These are phyloP conservation scores for Sphagnum contortum DNA, from an alignment of 225 moss, liverwort and hornwort genomes.

Conservation along the genomic window DNA sequence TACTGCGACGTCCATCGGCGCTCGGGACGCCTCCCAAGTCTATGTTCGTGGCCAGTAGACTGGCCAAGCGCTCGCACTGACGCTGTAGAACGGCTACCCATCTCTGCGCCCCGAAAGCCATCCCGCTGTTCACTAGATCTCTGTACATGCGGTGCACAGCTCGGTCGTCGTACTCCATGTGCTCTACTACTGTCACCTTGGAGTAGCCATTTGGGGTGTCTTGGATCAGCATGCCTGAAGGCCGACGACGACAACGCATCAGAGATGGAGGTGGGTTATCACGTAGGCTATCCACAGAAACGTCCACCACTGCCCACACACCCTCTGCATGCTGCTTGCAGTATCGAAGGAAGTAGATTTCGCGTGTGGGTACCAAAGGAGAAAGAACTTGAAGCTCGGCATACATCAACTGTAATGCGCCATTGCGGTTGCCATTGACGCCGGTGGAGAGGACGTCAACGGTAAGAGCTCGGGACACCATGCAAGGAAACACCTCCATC, in stretches of 20 bases:
- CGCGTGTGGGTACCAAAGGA: constrained; percentile 27
- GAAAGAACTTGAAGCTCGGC: constrained; percentile 30
- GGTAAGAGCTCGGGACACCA: constrained; percentile 33
- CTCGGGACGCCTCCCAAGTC: constrained; percentile 43
- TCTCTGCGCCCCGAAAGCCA: constrained; percentile 38
- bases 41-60: constrained; percentile 19
- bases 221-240: constrained; percentile 41
- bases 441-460: constrained; percentile 34
- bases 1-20: constrained; percentile 16
- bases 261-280: constrained; percentile 41
- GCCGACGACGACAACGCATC: constrained; percentile 40
- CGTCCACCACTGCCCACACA: constrained; percentile 45
- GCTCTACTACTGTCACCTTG: constrained; percentile 29
- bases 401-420: constrained; percentile 43
- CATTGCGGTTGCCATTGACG: constrained; percentile 17
- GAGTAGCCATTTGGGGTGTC: constrained; percentile 39
- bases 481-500: constrained; percentile 45
- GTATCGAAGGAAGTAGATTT: constrained; percentile 33
- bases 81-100: constrained; percentile 39
- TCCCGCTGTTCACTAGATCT: constrained; percentile 25
- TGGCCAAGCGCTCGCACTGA: constrained; percentile 37
- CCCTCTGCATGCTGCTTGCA: constrained; percentile 43
- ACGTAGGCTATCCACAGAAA: constrained; percentile 33
- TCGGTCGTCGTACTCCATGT: constrained; percentile 33
- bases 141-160: constrained; percentile 26